Conservation (phyloP, 345 rosid species). For the Camelina neglecta region DNA sequence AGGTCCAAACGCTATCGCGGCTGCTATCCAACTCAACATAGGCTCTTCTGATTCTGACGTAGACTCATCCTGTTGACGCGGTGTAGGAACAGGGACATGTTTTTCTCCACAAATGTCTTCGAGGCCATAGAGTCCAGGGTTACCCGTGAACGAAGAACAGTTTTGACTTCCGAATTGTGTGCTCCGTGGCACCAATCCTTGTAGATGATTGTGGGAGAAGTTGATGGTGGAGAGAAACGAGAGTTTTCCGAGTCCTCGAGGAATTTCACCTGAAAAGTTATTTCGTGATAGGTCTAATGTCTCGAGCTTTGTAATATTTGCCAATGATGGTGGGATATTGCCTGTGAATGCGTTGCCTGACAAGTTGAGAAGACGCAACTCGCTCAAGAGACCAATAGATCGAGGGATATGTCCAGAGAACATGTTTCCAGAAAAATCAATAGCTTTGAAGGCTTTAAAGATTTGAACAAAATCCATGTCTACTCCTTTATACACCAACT, state of each 20-base stretch:
- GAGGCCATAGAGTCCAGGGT: neutral
- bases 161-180: conserved; percentile 19
- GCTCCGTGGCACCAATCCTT: conserved; percentile 11
- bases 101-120: neutral
- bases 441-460: neutral
- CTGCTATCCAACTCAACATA: neutral
- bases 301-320: neutral
- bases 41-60: neutral
- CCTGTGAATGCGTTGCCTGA: conserved; percentile 20
- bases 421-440: conserved; percentile 25
- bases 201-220: conserved; percentile 9
- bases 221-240: conserved; percentile 13
- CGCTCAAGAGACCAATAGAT: conserved; percentile 4
- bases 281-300: conserved; percentile 5
- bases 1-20: neutral
- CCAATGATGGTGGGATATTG: conserved; percentile 12
- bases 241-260: conserved; percentile 8
- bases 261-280: conserved; percentile 16
- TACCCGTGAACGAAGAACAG: conserved; percentile 9
- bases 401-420: neutral
- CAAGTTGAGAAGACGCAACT: conserved; percentile 11
- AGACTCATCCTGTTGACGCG: neutral
- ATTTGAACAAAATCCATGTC: neutral
- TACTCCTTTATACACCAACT: conserved; percentile 6
- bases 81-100: neutral